Evolutionary conservation across 371 early-diverging fungal genomes (phyloP).

Genomic region (Batrachochytrium dendrobatidis): DNA sequence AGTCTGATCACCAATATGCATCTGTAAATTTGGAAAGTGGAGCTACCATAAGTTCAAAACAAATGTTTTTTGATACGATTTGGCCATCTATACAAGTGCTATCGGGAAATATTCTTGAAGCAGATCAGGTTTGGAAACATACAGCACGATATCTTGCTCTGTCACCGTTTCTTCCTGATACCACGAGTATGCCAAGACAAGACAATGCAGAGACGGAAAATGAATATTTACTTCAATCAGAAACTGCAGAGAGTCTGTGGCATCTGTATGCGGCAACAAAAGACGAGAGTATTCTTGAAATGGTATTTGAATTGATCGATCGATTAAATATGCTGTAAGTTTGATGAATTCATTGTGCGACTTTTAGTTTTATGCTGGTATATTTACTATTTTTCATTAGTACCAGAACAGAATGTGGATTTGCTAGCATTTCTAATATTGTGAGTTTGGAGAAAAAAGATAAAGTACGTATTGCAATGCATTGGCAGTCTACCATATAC

Average conservation of each 20-base stretch:
- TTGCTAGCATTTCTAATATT: constrained; percentile 22
- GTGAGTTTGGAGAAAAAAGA: constrained; percentile 10
- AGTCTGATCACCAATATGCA: background rate
- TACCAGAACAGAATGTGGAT: constrained; percentile 20
- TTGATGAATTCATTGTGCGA: background rate
- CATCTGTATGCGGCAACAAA: constrained; percentile 74
- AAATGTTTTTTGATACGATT: constrained; percentile 19
- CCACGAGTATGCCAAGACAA: background rate
- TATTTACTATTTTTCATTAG: background rate
- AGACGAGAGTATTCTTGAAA: constrained; percentile 66
- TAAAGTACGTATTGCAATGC: constrained; percentile 39
- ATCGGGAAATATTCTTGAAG: constrained; percentile 21
- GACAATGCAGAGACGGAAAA: background rate
- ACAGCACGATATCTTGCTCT: no score
- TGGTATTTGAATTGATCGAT: constrained; percentile 84
- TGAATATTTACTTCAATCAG: constrained; percentile 53
- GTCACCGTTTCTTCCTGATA: constrained; percentile 16
- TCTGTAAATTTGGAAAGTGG: no score
- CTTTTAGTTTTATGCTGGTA: background rate
- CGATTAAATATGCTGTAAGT: constrained; percentile 54
- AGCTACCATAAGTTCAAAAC: background rate
- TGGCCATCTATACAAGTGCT: constrained; percentile 23
- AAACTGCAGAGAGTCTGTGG: constrained; percentile 83
- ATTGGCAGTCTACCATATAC: background rate
- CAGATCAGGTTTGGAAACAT: no score